Evolutionary conservation across 1,284 basidiomycete genomes (phyloP).

Genomic region (Kwoniella shivajii): DNA sequence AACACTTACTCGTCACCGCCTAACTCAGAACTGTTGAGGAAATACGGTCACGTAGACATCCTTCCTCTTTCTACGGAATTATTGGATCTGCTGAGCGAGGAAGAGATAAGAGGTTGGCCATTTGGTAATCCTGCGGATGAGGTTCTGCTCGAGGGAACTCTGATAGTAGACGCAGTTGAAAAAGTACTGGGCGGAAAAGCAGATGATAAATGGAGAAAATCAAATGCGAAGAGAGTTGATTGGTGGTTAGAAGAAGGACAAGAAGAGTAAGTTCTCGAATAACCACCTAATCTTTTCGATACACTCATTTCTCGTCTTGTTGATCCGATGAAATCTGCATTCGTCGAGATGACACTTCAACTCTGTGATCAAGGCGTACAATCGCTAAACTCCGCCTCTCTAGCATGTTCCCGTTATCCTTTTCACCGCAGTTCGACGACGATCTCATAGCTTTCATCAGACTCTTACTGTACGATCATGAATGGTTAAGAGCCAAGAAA

Average conservation of each 20-base stretch:
- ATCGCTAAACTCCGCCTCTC: constrained; percentile 3
- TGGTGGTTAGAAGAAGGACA: constrained; percentile 89
- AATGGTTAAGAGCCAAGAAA: constrained; percentile 66
- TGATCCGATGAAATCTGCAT: too few species aligned
- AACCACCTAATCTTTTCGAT: neutral
- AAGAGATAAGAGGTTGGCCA: constrained; percentile 32
- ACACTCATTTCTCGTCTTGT: too few species aligned
- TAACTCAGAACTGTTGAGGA: constrained; percentile 89
- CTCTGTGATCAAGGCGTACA: neutral
- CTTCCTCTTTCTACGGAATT: constrained; percentile 59
- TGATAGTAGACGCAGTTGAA: constrained; percentile 63
- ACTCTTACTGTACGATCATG: constrained; percentile 65
- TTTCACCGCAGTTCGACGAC: constrained; percentile 62
- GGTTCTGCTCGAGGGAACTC: constrained; percentile 78
- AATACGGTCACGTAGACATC: constrained; percentile 91
- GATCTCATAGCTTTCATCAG: constrained; percentile 71
- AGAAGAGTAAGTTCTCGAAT: constrained; percentile 71
- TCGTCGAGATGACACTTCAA: too few species aligned
- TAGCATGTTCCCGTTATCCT: constrained; percentile 65
- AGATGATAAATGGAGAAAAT: constrained; percentile 11
- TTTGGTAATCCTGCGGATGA: constrained; percentile 82
- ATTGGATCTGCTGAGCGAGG: constrained; percentile 16
- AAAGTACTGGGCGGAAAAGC: constrained; percentile 29
- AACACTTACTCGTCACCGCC: constrained; percentile 96
- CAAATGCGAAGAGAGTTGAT: constrained; percentile 63